phyloP scores from a whole-genome alignment of 2,329 filamentous ascomycete species.

The Paecilomyces dactylethromorphus region DNA sequence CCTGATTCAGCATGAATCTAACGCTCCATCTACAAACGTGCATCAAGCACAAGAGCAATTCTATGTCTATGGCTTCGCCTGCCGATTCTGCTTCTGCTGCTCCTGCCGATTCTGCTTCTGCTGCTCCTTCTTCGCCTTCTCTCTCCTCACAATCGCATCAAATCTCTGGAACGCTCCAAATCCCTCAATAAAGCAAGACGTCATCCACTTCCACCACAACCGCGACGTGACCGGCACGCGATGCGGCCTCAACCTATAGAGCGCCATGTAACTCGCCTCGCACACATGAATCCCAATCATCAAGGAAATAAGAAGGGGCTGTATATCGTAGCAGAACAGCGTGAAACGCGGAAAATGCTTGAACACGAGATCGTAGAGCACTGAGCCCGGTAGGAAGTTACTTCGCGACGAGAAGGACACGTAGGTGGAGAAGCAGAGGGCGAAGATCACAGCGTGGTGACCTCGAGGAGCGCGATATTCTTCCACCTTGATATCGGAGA shows the following conservation, averaged over 20 bases:
- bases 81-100: constrained; percentile 13
- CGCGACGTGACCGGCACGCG: constrained; percentile 43
- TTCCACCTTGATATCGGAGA: constrained; percentile 51
- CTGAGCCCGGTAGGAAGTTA: constrained; percentile 48
- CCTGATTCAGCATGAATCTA: neutral
- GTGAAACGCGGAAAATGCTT: constrained; percentile 53
- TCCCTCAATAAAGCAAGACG: constrained; percentile 48
- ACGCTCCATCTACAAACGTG: neutral
- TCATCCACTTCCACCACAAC: constrained; percentile 51
- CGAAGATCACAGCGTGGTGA: constrained; percentile 49
- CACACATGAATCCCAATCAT: constrained; percentile 58
- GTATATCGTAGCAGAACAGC: constrained; percentile 51
- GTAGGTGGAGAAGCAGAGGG: constrained; percentile 50
- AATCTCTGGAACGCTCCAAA: constrained; percentile 43
- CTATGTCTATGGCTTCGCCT: constrained; percentile 1
- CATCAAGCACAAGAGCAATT: neutral
- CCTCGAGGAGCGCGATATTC: constrained; percentile 47
- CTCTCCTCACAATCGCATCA: constrained; percentile 35
- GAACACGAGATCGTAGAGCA: constrained; percentile 46
- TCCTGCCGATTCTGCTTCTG: constrained; percentile 11
- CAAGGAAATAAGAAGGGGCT: constrained; percentile 51
- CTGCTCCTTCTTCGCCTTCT: constrained; percentile 21
- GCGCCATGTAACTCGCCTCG: constrained; percentile 52
- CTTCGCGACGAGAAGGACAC: constrained; percentile 44
- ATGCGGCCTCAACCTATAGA: constrained; percentile 43